Evolutionary conservation across 108 stramenopile species (phyloP), one percentile per base, ranked within the genome.

Genomic region (Aureococcus anophagefferens): DNA sequence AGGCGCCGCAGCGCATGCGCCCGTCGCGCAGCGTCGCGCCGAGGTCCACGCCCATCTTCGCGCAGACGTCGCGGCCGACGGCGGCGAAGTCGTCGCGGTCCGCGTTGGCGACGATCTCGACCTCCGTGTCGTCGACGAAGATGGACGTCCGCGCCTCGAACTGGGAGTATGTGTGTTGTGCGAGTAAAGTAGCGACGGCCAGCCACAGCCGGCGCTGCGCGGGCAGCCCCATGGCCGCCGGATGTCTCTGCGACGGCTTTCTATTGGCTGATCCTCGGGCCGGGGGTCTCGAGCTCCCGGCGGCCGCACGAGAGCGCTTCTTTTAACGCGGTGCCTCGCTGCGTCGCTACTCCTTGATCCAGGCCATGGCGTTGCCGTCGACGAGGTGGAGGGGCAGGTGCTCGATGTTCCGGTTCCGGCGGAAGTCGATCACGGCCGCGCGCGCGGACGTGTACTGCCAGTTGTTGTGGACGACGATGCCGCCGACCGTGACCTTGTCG

Each of bases 391-490:
- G 51, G 21, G 51, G 51, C 3, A 59, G 51, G 51, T 59, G 25
- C 51, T 59, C 51, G 51, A 59, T 16, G 51, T 11, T 28, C 21
- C 51, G 51, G 51, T 16, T 11, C 21, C 25, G 51, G 25, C 51
- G 51, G 51, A 59, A 59, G 51, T 59, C 51, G 17, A 59, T 1
- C 21, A 59, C 51, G 17, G 51, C 51, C 7, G 51, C 51, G 51
- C 51, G 51, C 21, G 51, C 51, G 51, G 51, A 59, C 21, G 51
- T 59, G 51, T 59, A 59, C 51, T 59, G 51, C 66, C 66, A 66
- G 25, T 66, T 37, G 36, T 66, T 37, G 36, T 36, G 35, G 1
- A 66, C 66, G 35, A 66, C 66, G 66, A 66, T 36, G 66, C 66
- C 66, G 35, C 66, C 66, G 35, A n/a, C 66, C 21, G 51, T 11